Conservation (phyloP, 1,139 yeast species). For the Suhomyces bribrorum region DNA sequence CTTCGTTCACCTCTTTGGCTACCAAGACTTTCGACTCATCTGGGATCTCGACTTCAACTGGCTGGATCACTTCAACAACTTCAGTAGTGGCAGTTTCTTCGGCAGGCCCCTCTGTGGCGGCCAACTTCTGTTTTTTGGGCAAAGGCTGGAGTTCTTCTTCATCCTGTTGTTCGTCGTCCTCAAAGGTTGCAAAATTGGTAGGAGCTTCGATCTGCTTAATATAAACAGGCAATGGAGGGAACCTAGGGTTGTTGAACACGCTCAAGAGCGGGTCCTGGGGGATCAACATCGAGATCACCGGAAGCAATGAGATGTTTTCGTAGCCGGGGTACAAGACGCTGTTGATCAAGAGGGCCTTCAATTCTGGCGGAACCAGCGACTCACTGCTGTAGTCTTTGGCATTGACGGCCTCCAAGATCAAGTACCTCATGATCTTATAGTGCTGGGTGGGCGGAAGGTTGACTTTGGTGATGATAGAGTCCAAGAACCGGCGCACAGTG, state of each 20-base stretch:
- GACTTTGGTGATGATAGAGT: conserved; percentile 48
- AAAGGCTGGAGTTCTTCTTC: conserved; percentile 15
- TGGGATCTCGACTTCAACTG: conserved; percentile 14
- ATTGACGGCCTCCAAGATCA: conserved; percentile 49
- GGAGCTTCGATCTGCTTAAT: conserved; percentile 23
- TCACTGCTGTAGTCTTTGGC: conserved; percentile 28
- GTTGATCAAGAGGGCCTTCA: conserved; percentile 46
- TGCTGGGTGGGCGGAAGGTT: conserved; percentile 64
- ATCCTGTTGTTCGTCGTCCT: conserved; percentile 22
- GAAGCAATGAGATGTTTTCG: conserved; percentile 63
- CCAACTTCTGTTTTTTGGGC: conserved; percentile 11
- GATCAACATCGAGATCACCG: conserved; percentile 62
- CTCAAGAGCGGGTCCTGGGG: conserved; percentile 45
- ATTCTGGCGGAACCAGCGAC: conserved; percentile 29
- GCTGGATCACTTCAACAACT: background rate
- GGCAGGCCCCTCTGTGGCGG: background rate
- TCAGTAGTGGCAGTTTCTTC: background rate
- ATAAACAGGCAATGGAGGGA: conserved; percentile 61
- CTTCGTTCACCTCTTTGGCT: conserved; percentile 9
- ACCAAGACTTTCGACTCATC: conserved; percentile 9
- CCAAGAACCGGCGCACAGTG: conserved; percentile 51
- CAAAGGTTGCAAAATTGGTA: conserved; percentile 15
- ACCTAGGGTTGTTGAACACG: conserved; percentile 71
- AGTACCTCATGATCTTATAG: conserved; percentile 58
- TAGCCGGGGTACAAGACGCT: conserved; percentile 67